A percentile compares a stretch with the other conserved stretches of the same genome.
phyloP scores from a whole-genome alignment of 2,329 filamentous ascomycete species.

The Biscogniauxia marginata region DNA sequence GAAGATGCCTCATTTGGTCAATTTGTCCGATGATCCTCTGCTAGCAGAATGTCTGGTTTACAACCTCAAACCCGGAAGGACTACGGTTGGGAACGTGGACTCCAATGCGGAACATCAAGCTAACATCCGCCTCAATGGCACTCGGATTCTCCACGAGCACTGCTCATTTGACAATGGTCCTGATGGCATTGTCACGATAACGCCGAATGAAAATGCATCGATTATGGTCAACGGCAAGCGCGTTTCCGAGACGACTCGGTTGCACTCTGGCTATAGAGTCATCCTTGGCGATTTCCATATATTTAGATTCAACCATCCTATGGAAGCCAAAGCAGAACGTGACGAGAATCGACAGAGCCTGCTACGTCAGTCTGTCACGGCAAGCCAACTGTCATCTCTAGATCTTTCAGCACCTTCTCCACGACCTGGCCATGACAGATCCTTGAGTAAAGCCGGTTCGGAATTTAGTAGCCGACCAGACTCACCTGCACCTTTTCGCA shows the following conservation, averaged over 20 bases:
- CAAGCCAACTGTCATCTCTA: slow-evolving; percentile 59
- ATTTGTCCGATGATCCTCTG: slow-evolving; percentile 90
- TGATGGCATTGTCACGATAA: slow-evolving; percentile 88
- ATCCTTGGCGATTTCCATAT: slow-evolving; percentile 99
- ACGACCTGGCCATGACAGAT: slow-evolving; percentile 71
- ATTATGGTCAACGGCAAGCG: slow-evolving; percentile 98
- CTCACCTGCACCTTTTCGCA: slow-evolving; percentile 71
- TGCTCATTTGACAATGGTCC: slow-evolving; percentile 86
- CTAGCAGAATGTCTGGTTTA: slow-evolving; percentile 96
- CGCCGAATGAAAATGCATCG: slow-evolving; percentile 86
- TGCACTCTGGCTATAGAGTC: slow-evolving; percentile 90
- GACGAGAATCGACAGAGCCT: slow-evolving; percentile 84
- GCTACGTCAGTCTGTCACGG: slow-evolving; percentile 76
- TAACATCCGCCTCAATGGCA: slow-evolving; percentile 91
- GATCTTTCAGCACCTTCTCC: slow-evolving; percentile 57
- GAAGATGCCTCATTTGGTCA: slow-evolving; percentile 99
- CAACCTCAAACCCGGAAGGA: slow-evolving; percentile 93
- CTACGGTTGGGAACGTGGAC: slow-evolving; percentile 92
- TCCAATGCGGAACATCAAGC: slow-evolving; percentile 71
- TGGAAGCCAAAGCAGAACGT: slow-evolving; percentile 90
- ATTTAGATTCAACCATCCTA: slow-evolving; percentile 95
- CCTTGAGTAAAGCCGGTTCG: slow-evolving; percentile 74
- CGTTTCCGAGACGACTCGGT: slow-evolving; percentile 78
- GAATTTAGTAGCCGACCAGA: slow-evolving; percentile 78
- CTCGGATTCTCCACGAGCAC: slow-evolving; percentile 87